These are phyloP conservation scores for Cordyceps fumosorosea DNA, from an alignment of 2,329 filamentous ascomycete genomes.

Conservation along the genomic window DNA sequence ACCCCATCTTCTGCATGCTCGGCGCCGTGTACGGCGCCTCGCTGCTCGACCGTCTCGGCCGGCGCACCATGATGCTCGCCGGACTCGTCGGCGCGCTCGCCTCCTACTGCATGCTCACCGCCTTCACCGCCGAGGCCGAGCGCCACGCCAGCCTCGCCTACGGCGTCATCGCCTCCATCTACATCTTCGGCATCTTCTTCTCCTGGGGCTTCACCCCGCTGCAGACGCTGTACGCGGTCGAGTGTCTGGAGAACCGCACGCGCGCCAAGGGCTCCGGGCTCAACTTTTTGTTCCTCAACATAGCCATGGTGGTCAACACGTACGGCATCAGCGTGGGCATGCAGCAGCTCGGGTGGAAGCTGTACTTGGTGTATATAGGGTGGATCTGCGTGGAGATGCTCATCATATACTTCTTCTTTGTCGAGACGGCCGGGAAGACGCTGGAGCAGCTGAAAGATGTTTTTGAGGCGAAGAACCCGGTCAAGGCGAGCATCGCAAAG, in stretches of 20 bases:
- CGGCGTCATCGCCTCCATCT: not conserved
- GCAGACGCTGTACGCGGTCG: not conserved
- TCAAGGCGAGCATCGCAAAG: not conserved
- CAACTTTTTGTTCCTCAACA: not conserved
- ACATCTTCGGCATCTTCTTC: not conserved
- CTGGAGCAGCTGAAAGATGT: not conserved
- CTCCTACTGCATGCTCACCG: not conserved
- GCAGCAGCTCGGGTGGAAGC: not conserved
- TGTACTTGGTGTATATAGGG: not conserved
- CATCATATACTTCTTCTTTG: not conserved
- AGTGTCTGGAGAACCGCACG: not conserved
- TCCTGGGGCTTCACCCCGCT: not conserved
- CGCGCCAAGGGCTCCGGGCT: not conserved
- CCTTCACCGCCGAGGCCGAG: not conserved
- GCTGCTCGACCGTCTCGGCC: not conserved
- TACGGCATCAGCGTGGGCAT: not conserved
- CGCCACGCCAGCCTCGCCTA: not conserved
- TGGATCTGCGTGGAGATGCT: not conserved
- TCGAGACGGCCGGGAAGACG: not conserved
- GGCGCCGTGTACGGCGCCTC: not conserved
- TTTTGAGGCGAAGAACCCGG: not conserved
- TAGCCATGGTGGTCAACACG: not conserved
- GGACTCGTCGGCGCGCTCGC: not conserved
- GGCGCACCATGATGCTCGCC: not conserved
- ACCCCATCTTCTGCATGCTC: not conserved